Evolutionary conservation across 2,329 filamentous ascomycete genomes (phyloP).

Genomic region (Bertia moriformis): DNA sequence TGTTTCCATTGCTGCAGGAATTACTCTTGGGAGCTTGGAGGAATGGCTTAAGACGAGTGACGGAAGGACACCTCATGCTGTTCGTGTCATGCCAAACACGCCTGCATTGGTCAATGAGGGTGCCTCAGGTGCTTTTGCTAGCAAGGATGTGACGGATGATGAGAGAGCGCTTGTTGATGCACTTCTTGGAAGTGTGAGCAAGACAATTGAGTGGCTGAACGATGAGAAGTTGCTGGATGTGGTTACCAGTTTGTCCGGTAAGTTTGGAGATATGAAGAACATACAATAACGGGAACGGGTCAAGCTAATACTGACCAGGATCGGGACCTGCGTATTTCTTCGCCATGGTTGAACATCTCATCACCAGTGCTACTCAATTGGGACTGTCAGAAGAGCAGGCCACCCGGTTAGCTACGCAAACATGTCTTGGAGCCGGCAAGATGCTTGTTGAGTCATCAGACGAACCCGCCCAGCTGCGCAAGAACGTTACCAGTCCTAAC

Average conservation of each 20-base stretch:
- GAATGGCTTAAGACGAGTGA: slow-evolving; percentile 23
- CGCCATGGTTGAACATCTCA: slow-evolving; percentile 33
- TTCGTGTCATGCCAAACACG: slow-evolving; percentile 38
- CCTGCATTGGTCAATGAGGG: slow-evolving; percentile 33
- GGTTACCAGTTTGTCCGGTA: slow-evolving; percentile 32
- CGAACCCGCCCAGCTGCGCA: slow-evolving; percentile 27
- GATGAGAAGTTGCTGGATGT: slow-evolving; percentile 32
- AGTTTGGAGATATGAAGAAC: slow-evolving; percentile 6
- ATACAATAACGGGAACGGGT: too few relatives aligned
- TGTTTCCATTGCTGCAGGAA: slow-evolving; percentile 32
- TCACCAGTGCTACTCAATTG: slow-evolving; percentile 24
- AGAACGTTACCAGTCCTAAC: slow-evolving; percentile 35
- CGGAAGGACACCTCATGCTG: slow-evolving; percentile 23
- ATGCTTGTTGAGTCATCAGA: slow-evolving; percentile 32
- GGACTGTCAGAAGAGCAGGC: slow-evolving; percentile 31
- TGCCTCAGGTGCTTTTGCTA: slow-evolving; percentile 29
- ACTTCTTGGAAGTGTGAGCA: slow-evolving; percentile 28
- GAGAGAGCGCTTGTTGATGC: slow-evolving; percentile 25
- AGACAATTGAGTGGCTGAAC: slow-evolving; percentile 32
- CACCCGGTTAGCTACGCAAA: slow-evolving; percentile 31
- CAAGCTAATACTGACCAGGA: slow-evolving; percentile 21
- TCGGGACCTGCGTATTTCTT: slow-evolving; percentile 38
- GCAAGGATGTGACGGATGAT: slow-evolving; percentile 20
- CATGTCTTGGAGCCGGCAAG: slow-evolving; percentile 32
- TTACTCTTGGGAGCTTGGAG: slow-evolving; percentile 26